A percentile compares a stretch with the other conserved stretches of the same genome.
Evolutionary conservation across 2,329 filamentous ascomycete genomes (phyloP).

Genomic region (Fusarium illudens): DNA sequence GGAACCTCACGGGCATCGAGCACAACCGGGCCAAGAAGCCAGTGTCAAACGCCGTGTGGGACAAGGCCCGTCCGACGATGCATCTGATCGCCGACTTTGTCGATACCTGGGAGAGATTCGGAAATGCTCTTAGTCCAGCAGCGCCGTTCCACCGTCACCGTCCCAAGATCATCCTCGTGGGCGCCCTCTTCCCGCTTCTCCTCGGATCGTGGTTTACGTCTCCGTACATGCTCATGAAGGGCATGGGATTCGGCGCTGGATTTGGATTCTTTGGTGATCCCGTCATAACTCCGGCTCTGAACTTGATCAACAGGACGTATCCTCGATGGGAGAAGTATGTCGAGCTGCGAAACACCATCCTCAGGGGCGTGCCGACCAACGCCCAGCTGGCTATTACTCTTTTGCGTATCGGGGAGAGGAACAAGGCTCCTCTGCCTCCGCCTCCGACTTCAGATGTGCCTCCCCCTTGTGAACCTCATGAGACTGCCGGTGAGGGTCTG

Average conservation of each 20-base stretch:
- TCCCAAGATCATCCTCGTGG: constrained; percentile 64
- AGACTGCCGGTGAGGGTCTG: constrained; percentile 52
- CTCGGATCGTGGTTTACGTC: constrained; percentile 62
- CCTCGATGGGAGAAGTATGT: constrained; percentile 80
- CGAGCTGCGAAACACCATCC: constrained; percentile 76
- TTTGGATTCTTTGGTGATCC: constrained; percentile 85
- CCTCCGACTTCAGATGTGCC: constrained; percentile 51
- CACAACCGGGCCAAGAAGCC: constrained; percentile 82
- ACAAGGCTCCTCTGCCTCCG: constrained; percentile 79
- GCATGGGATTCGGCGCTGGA: constrained; percentile 71
- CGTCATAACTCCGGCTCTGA: constrained; percentile 67
- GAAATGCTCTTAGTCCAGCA: constrained; percentile 68
- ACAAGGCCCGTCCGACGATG: constrained; percentile 78
- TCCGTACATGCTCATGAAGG: constrained; percentile 71
- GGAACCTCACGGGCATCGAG: constrained; percentile 51
- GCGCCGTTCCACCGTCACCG: constrained; percentile 65
- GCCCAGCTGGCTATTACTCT: constrained; percentile 84
- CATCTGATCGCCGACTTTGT: constrained; percentile 56
- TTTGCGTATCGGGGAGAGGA: constrained; percentile 81
- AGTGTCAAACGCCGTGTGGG: constrained; percentile 80
- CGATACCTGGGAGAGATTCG: constrained; percentile 62
- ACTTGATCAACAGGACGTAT: constrained; percentile 66
- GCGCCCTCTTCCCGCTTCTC: constrained; percentile 60
- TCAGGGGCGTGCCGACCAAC: constrained; percentile 86
- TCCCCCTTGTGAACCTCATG: constrained; percentile 52